phyloP scores from a whole-genome alignment of 202 grass and related monocot genomes.

The Alloteropsis angusta region DNA sequence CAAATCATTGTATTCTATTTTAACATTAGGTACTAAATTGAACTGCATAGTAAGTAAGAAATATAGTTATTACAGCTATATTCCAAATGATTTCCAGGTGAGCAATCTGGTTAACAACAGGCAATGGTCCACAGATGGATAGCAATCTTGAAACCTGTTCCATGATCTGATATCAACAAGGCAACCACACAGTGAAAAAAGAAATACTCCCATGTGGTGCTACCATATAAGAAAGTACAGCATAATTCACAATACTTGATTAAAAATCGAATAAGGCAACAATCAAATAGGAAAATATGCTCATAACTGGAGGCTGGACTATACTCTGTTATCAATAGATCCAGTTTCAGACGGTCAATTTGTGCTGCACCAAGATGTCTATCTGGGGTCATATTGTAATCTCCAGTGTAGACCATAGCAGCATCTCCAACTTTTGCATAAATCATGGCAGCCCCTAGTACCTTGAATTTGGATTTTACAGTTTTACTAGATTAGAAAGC shows the following conservation, averaged over 20 bases:
- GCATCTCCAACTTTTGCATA: constrained; percentile 77
- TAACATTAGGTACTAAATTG: not conserved
- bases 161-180: not conserved
- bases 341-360: constrained; percentile 72
- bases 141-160: not conserved
- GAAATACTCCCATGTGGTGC: not conserved
- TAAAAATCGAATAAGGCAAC: too few species aligned
- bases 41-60: not conserved
- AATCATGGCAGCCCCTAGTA: constrained; percentile 90
- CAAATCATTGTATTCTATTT: not conserved
- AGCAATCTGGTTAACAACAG: not conserved
- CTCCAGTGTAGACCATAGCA: constrained; percentile 80
- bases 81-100: not conserved
- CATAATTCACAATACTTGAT: not conserved
- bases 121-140: not conserved
- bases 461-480: constrained; percentile 28
- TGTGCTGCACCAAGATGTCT: constrained; percentile 95
- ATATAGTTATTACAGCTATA: not conserved
- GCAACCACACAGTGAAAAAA: not conserved
- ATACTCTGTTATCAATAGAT: constrained; percentile 94
- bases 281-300: not conserved
- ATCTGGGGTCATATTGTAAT: constrained; percentile 99
- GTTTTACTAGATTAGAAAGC: constrained; percentile 13
- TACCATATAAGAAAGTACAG: constrained; percentile 1
- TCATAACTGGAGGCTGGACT: not conserved